These are phyloP conservation scores for Picea abies DNA, from an alignment of 83 land plant species.

Conservation along the genomic window DNA sequence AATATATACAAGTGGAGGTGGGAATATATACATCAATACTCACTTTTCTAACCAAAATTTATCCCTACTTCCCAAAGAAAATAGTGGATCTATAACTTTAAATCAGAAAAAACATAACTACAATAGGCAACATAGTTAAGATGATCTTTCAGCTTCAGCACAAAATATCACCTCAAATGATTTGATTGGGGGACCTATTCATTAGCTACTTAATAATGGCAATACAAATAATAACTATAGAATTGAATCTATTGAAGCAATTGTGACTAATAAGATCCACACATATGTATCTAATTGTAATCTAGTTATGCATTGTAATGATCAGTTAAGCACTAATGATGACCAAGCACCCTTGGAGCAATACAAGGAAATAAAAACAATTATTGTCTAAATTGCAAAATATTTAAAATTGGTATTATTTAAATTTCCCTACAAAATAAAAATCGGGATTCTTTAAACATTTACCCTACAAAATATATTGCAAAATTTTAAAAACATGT, in stretches of 20 bases:
- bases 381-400: too few relatives aligned
- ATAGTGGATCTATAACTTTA: too few relatives aligned
- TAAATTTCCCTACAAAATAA: too few relatives aligned
- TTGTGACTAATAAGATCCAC: neutral
- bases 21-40: neutral
- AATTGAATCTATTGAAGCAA: neutral
- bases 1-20: neutral
- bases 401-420: too few relatives aligned
- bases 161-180: neutral
- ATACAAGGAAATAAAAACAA: neutral
- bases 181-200: neutral
- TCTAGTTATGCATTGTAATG: neutral
- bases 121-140: neutral
- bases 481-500: too few relatives aligned
- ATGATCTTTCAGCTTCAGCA: neutral
- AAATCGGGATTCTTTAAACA: too few relatives aligned
- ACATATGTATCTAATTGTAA: neutral
- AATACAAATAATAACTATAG: neutral
- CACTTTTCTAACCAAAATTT: neutral
- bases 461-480: too few relatives aligned
- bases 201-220: neutral
- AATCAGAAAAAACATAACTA: too few relatives aligned
- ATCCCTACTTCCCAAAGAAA: neutral
- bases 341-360: neutral
- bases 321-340: neutral